Percentiles rank a stretch among this genome's conserved stretches.
phyloP scores from a whole-genome alignment of 192 early-diverging fungal genomes.

The Entomortierella parvispora region DNA sequence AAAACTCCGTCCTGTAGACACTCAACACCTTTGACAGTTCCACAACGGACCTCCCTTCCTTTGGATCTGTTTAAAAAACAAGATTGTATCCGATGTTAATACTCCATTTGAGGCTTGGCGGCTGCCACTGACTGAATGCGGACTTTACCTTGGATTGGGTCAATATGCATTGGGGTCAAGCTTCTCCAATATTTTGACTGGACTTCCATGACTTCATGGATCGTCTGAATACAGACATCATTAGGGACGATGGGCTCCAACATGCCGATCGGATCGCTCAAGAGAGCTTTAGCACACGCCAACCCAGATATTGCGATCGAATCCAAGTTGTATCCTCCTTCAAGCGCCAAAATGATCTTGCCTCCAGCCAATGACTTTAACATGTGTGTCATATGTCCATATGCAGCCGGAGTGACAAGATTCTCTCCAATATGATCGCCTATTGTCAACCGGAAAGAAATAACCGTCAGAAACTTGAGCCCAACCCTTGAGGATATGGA shows the following conservation, averaged over 20 bases:
- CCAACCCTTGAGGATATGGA: background rate
- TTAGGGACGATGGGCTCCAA: constrained; percentile 53
- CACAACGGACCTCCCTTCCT: constrained; percentile 8
- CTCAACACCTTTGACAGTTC: constrained; percentile 32
- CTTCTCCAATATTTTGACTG: constrained; percentile 61
- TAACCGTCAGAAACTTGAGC: background rate
- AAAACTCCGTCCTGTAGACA: constrained; percentile 41
- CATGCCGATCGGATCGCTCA: constrained; percentile 66
- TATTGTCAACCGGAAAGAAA: background rate
- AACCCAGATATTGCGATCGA: constrained; percentile 78
- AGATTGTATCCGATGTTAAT: background rate
- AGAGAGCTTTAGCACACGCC: constrained; percentile 78
- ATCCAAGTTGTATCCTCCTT: constrained; percentile 90
- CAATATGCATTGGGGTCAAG: constrained; percentile 43
- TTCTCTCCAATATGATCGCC: constrained; percentile 89
- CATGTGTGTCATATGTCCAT: constrained; percentile 89
- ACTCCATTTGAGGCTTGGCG: background rate
- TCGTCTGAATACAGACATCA: constrained; percentile 55
- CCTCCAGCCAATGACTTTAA: constrained; percentile 75
- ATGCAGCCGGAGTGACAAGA: constrained; percentile 80
- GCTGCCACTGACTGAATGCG: too few species aligned
- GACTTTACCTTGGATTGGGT: constrained; percentile 37
- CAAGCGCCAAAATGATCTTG: constrained; percentile 82
- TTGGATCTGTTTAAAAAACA: constrained; percentile 5
- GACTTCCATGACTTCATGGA: constrained; percentile 57